Evolutionary conservation across 169 alveolate genomes (phyloP).

Genomic region (Plasmodium coatneyi): DNA sequence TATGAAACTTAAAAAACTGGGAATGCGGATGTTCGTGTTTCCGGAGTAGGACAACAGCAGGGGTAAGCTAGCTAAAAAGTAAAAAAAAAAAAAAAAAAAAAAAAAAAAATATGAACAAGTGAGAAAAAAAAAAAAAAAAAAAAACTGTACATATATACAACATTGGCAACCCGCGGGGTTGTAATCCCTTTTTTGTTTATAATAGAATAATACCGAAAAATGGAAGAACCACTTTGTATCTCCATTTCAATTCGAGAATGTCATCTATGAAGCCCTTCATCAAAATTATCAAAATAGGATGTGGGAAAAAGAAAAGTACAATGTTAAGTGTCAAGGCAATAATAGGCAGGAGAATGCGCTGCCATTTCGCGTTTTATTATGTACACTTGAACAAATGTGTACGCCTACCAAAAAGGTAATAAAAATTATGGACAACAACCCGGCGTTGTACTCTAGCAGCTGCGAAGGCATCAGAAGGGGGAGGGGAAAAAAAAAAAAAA

Average conservation of each 20-base stretch:
- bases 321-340: not conserved
- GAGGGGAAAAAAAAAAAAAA: not conserved
- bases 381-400: too few species aligned
- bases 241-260: constrained; percentile 92
- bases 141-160: not conserved
- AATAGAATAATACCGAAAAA: constrained; percentile 84
- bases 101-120: not conserved
- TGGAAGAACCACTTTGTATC: constrained; percentile 93
- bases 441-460: constrained; percentile 88
- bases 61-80: constrained; percentile 80
- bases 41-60: constrained; percentile 92
- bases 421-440: constrained; percentile 90
- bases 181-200: constrained; percentile 1
- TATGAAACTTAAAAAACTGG: constrained; percentile 78
- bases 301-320: not conserved
- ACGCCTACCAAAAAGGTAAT: constrained; percentile 88
- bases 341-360: not conserved
- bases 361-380: not conserved
- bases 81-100: constrained; percentile 23
- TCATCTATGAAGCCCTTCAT: constrained; percentile 92
- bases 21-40: constrained; percentile 88
- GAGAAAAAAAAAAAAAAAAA: not conserved
- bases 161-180: not conserved
- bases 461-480: constrained; percentile 19
- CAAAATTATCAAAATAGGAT: constrained; percentile 1